phyloP scores from a whole-genome alignment of 2,329 filamentous ascomycete genomes.

The Cercospora citrullina region DNA sequence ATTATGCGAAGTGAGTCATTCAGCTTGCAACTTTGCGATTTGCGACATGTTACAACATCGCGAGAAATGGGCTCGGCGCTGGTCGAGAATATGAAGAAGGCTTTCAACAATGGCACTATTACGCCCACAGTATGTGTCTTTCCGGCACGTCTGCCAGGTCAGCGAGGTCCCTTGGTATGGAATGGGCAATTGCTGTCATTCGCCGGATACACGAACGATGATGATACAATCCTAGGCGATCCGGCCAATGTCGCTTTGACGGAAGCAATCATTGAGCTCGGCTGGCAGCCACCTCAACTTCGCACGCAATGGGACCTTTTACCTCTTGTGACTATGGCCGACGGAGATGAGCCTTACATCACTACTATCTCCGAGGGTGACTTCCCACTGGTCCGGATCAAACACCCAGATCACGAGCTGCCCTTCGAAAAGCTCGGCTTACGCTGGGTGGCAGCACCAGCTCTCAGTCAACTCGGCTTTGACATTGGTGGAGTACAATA shows the following conservation, averaged over 20 bases:
- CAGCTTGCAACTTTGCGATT: slow-evolving; percentile 9
- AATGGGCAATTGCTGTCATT: slow-evolving; percentile 15
- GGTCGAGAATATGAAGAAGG: not conserved
- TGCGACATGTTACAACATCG: slow-evolving; percentile 5
- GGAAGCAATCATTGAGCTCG: slow-evolving; percentile 12
- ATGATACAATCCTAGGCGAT: slow-evolving; percentile 11
- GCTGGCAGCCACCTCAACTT: slow-evolving; percentile 12
- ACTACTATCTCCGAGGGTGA: not conserved
- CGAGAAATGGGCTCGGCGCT: slow-evolving; percentile 12
- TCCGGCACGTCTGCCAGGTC: slow-evolving; percentile 2
- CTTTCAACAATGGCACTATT: slow-evolving; percentile 13
- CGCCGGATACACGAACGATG: slow-evolving; percentile 10
- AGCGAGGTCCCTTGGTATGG: slow-evolving; percentile 15
- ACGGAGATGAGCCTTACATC: slow-evolving; percentile 8
- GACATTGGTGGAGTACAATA: slow-evolving; percentile 19
- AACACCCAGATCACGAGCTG: slow-evolving; percentile 4
- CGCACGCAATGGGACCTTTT: slow-evolving; percentile 16
- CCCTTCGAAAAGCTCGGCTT: slow-evolving; percentile 12
- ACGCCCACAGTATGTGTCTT: slow-evolving; percentile 16
- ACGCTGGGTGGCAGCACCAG: slow-evolving; percentile 18
- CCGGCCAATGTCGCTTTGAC: slow-evolving; percentile 13
- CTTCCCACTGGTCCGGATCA: slow-evolving; percentile 15
- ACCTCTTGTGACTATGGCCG: slow-evolving; percentile 17
- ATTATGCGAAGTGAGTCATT: slow-evolving; percentile 17
- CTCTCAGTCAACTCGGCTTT: slow-evolving; percentile 14